Conservation (phyloP, 345 rosid species). For the Brassica incana region DNA sequence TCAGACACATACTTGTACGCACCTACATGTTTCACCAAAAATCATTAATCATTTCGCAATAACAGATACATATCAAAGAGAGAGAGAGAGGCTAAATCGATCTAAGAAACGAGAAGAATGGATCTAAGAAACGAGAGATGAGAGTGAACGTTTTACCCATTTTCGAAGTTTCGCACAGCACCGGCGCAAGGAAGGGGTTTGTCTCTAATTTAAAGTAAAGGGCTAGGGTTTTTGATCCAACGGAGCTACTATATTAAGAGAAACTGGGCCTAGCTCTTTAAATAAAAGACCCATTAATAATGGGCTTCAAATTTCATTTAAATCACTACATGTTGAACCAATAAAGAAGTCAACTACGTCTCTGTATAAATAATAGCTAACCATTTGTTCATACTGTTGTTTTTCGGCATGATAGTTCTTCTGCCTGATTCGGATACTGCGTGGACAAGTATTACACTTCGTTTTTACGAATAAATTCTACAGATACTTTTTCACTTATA, state of each 20-base stretch:
- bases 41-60: neutral
- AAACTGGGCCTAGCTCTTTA: neutral
- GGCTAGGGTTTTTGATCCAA: conserved; percentile 27
- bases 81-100: neutral
- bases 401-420: no score
- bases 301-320: neutral
- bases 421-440: no score
- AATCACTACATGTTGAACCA: neutral
- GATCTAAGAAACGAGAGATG: neutral
- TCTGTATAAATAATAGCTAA: no score
- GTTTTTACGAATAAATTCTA: no score
- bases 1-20: conserved; percentile 2
- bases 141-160: conserved; percentile 32
- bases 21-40: neutral
- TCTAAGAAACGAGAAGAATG: neutral
- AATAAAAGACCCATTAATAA: neutral
- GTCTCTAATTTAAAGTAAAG: conserved; percentile 12
- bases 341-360: neutral
- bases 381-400: neutral
- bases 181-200: conserved; percentile 6
- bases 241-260: neutral
- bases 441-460: no score
- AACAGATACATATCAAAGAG: neutral
- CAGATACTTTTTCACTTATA: no score
- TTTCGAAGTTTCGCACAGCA: conserved; percentile 22